Evolutionary conservation across 2,329 filamentous ascomycete species (phyloP).

Genomic region (Colletotrichum tofieldiae): DNA sequence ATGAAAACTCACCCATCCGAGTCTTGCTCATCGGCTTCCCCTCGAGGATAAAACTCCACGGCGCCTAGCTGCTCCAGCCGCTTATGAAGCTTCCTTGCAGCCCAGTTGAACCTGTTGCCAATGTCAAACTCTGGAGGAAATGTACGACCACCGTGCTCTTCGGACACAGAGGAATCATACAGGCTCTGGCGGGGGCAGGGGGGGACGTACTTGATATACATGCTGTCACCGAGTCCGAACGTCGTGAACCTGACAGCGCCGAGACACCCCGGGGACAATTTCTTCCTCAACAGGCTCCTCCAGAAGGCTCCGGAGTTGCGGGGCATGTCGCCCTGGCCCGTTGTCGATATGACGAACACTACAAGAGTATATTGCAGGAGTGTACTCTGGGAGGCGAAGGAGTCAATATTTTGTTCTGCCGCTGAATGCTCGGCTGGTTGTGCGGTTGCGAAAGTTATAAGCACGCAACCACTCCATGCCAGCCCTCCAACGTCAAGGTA

Average conservation of each 20-base stretch:
- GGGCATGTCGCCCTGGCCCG: conserved; percentile 94
- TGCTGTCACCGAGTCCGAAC: conserved; percentile 95
- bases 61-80: conserved; percentile 89
- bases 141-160: too few relatives aligned
- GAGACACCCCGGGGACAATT: conserved; percentile 80
- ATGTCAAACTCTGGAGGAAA: neutral
- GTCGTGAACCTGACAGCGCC: conserved; percentile 80
- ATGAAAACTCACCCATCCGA: conserved; percentile 80
- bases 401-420: conserved; percentile 16
- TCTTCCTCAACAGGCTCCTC: conserved; percentile 86
- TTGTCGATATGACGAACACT: conserved; percentile 90
- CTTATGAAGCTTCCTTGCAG: conserved; percentile 88
- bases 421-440: neutral
- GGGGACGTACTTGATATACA: conserved; percentile 83
- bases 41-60: conserved; percentile 80
- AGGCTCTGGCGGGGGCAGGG: neutral
- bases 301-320: conserved; percentile 87
- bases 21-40: conserved; percentile 95
- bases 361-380: conserved; percentile 71
- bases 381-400: conserved; percentile 58
- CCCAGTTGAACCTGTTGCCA: conserved; percentile 85
- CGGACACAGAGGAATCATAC: neutral
- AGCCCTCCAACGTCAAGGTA: too few relatives aligned
- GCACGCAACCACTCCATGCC: neutral
- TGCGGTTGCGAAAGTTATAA: neutral